Conservation (phyloP, 148 eudicot genomes). For the Rhododendron griersonianum region DNA sequence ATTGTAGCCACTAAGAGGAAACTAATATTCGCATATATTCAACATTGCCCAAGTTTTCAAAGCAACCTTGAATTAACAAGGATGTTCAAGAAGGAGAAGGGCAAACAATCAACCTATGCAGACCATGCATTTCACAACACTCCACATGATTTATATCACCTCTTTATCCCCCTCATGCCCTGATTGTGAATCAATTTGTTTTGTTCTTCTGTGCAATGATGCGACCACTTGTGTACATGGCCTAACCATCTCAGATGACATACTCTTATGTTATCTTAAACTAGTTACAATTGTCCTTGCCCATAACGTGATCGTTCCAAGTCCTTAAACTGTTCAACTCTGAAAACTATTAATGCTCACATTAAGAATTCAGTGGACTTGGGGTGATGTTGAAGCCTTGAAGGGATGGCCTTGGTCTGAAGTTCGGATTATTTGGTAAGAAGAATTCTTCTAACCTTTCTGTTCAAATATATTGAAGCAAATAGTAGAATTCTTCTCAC, state of each 20-base stretch:
- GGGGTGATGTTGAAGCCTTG: background rate
- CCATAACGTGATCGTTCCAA: background rate
- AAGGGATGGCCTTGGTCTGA: background rate
- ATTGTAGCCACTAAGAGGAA: background rate
- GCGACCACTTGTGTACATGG: background rate
- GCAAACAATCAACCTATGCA: background rate
- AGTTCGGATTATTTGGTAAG: background rate
- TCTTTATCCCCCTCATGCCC: background rate
- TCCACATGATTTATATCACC: background rate
- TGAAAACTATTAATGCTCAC: background rate
- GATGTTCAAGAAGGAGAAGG: background rate
- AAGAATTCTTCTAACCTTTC: background rate
- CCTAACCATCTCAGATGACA: background rate
- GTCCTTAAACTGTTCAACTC: background rate
- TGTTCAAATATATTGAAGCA: background rate
- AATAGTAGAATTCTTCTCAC: background rate
- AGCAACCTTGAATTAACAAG: background rate
- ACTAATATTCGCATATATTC: background rate
- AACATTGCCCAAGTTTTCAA: background rate
- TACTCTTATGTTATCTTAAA: background rate
- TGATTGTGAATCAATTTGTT: background rate
- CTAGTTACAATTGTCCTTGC: background rate
- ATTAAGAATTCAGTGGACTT: background rate
- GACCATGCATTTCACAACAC: background rate
- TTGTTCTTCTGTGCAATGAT: background rate